Evolutionary conservation across 495 filamentous ascomycete genomes (phyloP).

Genomic region (Penicillium diatomitis): DNA sequence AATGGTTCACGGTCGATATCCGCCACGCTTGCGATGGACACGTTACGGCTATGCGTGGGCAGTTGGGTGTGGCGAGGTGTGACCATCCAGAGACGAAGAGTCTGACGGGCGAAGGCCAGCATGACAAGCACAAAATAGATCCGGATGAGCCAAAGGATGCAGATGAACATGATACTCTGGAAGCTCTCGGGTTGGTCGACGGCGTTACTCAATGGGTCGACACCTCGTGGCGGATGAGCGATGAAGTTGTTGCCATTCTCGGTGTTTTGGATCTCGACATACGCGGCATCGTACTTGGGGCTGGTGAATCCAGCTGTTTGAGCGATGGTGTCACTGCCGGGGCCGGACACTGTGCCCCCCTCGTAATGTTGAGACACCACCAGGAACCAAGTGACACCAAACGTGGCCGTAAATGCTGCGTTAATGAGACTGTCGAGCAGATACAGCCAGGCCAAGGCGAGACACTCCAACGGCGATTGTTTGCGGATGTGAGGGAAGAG

Average conservation of each 20-base stretch:
- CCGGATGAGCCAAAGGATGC: slow-evolving; percentile 59
- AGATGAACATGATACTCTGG: slow-evolving; percentile 65
- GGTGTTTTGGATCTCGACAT: slow-evolving; percentile 19
- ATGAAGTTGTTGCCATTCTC: slow-evolving; percentile 16
- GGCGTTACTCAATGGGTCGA: slow-evolving; percentile 36
- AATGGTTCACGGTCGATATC: slow-evolving; percentile 62
- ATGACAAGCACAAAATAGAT: slow-evolving; percentile 73
- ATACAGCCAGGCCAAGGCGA: slow-evolving; percentile 68
- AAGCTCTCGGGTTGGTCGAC: slow-evolving; percentile 61
- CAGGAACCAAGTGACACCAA: slow-evolving; percentile 77
- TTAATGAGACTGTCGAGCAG: slow-evolving; percentile 72
- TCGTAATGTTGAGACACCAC: slow-evolving; percentile 50
- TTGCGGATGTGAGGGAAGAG: slow-evolving; percentile 64
- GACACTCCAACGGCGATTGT: slow-evolving; percentile 56
- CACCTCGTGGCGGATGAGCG: slow-evolving; percentile 20
- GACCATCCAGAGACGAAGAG: slow-evolving; percentile 49
- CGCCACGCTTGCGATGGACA: slow-evolving; percentile 36
- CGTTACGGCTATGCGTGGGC: slow-evolving; percentile 37
- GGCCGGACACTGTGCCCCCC: slow-evolving; percentile 28
- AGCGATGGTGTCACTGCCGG: slow-evolving; percentile 46
- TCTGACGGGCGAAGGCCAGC: slow-evolving; percentile 66
- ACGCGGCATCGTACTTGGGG: slow-evolving; percentile 52
- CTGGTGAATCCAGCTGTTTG: slow-evolving; percentile 61
- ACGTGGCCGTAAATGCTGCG: slow-evolving; percentile 65
- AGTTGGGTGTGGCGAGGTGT: slow-evolving; percentile 37